Conservation (phyloP, 768 basidiomycete genomes). For the Lactifluus piperatus region DNA sequence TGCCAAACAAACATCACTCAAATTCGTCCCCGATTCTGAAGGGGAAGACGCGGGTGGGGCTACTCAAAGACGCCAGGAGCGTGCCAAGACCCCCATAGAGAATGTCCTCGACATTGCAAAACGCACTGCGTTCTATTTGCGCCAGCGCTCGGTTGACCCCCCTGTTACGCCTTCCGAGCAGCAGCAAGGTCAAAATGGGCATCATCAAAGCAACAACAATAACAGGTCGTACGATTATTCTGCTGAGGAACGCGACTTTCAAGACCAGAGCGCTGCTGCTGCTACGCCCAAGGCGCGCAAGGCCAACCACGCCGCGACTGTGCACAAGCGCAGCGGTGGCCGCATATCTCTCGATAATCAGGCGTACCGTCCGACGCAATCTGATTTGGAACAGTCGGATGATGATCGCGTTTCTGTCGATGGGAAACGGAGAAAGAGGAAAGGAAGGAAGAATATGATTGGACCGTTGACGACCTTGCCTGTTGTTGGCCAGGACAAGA, state of each 20-base stretch:
- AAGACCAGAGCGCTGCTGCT: conserved; percentile 20
- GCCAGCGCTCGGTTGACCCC: conserved; percentile 52
- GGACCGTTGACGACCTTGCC: conserved; percentile 62
- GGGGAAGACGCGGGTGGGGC: conserved; percentile 34
- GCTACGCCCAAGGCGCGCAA: conserved; percentile 24
- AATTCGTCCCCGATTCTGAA: conserved; percentile 62
- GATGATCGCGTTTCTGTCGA: conserved; percentile 51
- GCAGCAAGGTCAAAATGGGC: conserved; percentile 16
- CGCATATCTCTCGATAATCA: conserved; percentile 74
- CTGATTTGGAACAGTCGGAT: conserved; percentile 55
- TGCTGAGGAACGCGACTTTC: conserved; percentile 61
- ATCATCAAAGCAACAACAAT: conserved; percentile 26
- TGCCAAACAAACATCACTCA: conserved; percentile 46
- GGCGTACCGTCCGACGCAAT: conserved; percentile 63
- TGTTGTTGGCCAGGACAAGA: conserved; percentile 58
- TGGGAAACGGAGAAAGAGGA: conserved; percentile 43
- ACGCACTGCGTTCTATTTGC: conserved; percentile 57
- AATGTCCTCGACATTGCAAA: conserved; percentile 48
- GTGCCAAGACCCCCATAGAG: conserved; percentile 65
- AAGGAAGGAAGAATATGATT: conserved; percentile 38
- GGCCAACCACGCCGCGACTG: conserved; percentile 23
- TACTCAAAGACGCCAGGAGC: conserved; percentile 28
- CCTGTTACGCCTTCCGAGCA: conserved; percentile 25
- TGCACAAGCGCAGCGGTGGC: conserved; percentile 36
- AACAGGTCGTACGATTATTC: conserved; percentile 59